phyloP scores from a whole-genome alignment of 352 stramenopile genomes.

The Pelagophyceae sp. region DNA sequence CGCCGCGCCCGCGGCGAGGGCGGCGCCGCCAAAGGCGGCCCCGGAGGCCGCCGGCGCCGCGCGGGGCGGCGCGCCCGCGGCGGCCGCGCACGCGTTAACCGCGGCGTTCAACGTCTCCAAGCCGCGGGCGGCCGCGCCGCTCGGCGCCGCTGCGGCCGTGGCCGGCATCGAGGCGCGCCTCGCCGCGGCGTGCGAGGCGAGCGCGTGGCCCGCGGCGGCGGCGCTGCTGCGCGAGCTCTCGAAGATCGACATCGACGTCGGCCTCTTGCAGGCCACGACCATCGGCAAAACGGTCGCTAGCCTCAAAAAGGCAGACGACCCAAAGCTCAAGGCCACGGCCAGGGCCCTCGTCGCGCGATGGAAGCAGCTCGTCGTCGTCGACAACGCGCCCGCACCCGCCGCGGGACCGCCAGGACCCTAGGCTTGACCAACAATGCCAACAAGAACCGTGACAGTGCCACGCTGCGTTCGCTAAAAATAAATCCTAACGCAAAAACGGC shows the following conservation, averaged over 20 bases:
- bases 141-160: neutral
- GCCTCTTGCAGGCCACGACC: neutral
- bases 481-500: too few species aligned
- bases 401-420: too few species aligned
- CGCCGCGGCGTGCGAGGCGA: neutral
- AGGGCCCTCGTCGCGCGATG: neutral
- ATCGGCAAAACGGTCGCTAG: slow-evolving; percentile 13
- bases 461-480: too few species aligned
- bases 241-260: neutral
- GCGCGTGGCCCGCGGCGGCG: neutral
- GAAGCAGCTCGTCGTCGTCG: slow-evolving; percentile 9
- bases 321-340: neutral
- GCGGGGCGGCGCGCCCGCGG: too few species aligned
- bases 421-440: too few species aligned
- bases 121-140: too few species aligned
- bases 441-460: too few species aligned
- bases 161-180: neutral
- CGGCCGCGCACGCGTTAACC: neutral
- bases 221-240: neutral
- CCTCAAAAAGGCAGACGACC: slow-evolving; percentile 3
- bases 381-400: neutral
- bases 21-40: neutral
- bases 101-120: neutral
- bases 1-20: too few species aligned
- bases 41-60: neutral